Conservation (phyloP, 768 basidiomycete genomes). For the Calocybe gangraenosa region DNA sequence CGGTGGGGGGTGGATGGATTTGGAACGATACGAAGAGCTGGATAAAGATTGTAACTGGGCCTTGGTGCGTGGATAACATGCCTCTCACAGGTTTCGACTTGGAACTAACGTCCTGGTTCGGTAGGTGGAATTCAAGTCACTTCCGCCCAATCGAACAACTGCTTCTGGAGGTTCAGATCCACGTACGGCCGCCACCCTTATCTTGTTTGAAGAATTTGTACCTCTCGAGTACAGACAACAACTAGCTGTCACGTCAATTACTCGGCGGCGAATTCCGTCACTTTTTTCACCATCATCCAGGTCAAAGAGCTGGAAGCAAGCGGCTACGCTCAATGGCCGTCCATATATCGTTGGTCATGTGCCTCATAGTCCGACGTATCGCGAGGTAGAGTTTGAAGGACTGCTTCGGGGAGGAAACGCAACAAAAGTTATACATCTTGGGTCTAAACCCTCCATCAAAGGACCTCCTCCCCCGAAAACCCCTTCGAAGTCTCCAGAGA, state of each 20-base stretch:
- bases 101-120: not conserved
- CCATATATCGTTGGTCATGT: slow-evolving; percentile 67
- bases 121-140: slow-evolving; percentile 85
- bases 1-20: slow-evolving; percentile 82
- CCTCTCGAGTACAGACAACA: slow-evolving; percentile 83
- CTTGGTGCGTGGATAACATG: slow-evolving; percentile 49
- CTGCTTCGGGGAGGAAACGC: slow-evolving; percentile 52
- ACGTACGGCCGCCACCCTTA: slow-evolving; percentile 63
- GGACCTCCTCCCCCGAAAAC: slow-evolving; percentile 8
- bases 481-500: not conserved
- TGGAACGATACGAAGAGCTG: slow-evolving; percentile 64
- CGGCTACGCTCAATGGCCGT: slow-evolving; percentile 75
- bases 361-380: slow-evolving; percentile 45
- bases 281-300: slow-evolving; percentile 54
- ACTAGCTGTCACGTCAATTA: slow-evolving; percentile 50
- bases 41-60: slow-evolving; percentile 93
- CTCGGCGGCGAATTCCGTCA: slow-evolving; percentile 62
- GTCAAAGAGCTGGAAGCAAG: slow-evolving; percentile 71
- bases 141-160: slow-evolving; percentile 41
- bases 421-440: slow-evolving; percentile 42
- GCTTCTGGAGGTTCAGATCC: slow-evolving; percentile 50
- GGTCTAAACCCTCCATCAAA: slow-evolving; percentile 21
- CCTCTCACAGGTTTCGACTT: not conserved
- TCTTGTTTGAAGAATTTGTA: slow-evolving; percentile 93
- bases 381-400: slow-evolving; percentile 79